Base-by-base conservation (phyloP, 2,329 filamentous ascomycete species). In the Penicillium sp. region DNA sequence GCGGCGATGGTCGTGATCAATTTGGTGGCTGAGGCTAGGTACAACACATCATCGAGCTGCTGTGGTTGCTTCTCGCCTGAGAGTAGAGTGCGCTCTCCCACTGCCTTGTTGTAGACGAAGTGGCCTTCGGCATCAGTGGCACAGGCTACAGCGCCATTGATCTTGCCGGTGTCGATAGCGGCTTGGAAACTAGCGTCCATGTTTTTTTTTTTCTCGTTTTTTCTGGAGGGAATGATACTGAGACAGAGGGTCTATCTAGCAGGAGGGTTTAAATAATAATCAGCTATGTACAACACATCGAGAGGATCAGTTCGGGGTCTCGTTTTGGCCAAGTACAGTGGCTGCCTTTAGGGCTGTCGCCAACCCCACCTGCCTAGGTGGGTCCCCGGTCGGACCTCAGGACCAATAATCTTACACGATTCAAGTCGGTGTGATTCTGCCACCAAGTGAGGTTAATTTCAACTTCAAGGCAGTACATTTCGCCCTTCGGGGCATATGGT, bases 401-500 rank as follows among this genome's bases (percentile, higher is more conserved):
- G n/a, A n/a, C n/a, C n/a, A n/a, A n/a, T n/a, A n/a, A n/a, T n/a
- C n/a, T n/a, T n/a, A 7, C 24, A 24, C 8, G 8, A 24, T 7
- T 24, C 1, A 24, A 7, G 13, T 18, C 38, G 38, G 38, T 40
- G 0, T 0, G 0, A 9, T 50, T 49, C 32, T 54, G 50, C 55
- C 32, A 2, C 3, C 14, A n/a, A 34, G 0, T 3, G 20, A 0
- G 44, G 37, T 60, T 71, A 70, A 68, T 68, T 53, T 22, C 22
- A 63, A 61, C 34, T 60, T 44, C 45, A 57, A 65, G 20, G 38
- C 0, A 0, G 0, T 29, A 9, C 26, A 24, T 49, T 44, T 32
- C 14, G 69, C 72, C 75, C 74, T 78, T 75, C 70, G 75, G 76
- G 74, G 58, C 77, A 82, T 82, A 81, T 83, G 80, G 81, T 84